Base-by-base conservation (phyloP, 805 yeast species). In the Ogataea parapolymorpha region DNA sequence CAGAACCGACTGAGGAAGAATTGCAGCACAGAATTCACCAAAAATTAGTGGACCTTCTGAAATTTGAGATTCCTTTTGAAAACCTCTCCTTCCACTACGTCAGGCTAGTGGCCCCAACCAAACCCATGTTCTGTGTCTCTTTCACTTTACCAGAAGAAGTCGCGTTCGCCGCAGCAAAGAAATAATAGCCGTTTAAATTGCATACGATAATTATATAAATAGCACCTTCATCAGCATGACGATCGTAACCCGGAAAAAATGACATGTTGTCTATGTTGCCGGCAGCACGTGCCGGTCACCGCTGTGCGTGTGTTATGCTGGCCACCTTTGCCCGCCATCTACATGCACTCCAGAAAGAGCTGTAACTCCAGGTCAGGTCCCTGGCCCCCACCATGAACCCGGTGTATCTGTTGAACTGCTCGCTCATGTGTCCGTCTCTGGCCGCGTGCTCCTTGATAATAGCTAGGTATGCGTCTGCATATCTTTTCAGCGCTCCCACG, bases 91-190 rank as follows among this genome's bases (percentile, higher is more conserved):
- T 91, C 63, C 98, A 91, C 56, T 67, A 83, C 49, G 99, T 93
- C 8, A 79, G 99, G 58, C 82, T 81, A 59, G 99, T 93, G 6
- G 91, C 99, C 1, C 99, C 99, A 4, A 87, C 97, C 5, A 93
- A 93, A 58, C 91, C 91, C 25, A 93, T 93, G 99, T 90, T 77
- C 59, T 88, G 97, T 64, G 85, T 88, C 3, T 71, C 89, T 6
- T 90, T 90, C 63, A 62, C 63, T 54, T 70, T 93, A 24, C 95
- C 95, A 0, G 72, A 70, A 50, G 78, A 73, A 43, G 79, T 82
- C 39, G 87, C 85, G 6, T 81, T 80, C 39, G 13, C 22, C 9
- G 13, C 12, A 16, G 7, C 8, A n/a, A 11, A 10, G 12, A 5
- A 22, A n/a, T 16, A 22, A 25, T 25, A 29, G 8, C 15, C 15